Base-by-base conservation (phyloP, 192 early-diverging fungal genomes). In the Obelidium mucronatum region DNA sequence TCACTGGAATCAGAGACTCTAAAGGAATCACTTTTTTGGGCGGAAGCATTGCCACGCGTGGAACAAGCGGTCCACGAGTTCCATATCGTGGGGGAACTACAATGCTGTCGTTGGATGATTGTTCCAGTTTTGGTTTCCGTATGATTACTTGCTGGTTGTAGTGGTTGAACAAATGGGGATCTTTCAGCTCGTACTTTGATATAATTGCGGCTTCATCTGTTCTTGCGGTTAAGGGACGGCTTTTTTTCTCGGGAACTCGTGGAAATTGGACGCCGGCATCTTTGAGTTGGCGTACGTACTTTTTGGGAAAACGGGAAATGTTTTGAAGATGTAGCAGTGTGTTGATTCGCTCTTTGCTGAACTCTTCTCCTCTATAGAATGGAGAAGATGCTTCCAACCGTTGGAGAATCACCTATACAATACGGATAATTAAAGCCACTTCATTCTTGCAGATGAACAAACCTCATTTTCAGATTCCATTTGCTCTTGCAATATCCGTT, bases 391-490 rank as follows among this genome's bases (percentile, higher is more conserved):
- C 55, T 37, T 73, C 70, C 15, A 73, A 39, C 60, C 70, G 48
- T 35, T 73, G 70, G 8, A 73, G 37, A 53, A 70, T 42, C 19
- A 70, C 28, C 64, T 42, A 60, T 31, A 15, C 30, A 3, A 19
- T 36, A 28, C 17, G 22, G 39, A 17, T 11, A 37, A 35, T 15
- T 4, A 66, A 66, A 37, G n/a, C 2, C 8, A 48, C 44, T 15
- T 15, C 8, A 48, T n/a, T n/a, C n/a, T n/a, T 15, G 44, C 8
- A 48, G 44, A 60, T 60, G 19, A n/a, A 66, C 15, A 37, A 66
- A 69, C 67, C 53, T 73, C 70, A 37, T 73, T 73, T 73, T 73
- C 70, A n/a, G 26, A 37, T 60, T 59, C 55, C 55, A 56, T 73
- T 73, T 60, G 70, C 39, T 73, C 70, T 22, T 59, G 24, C 3